These are phyloP conservation scores for Ilex aquifolium DNA, from an alignment of 257 asterid genomes.

Conservation along the genomic window DNA sequence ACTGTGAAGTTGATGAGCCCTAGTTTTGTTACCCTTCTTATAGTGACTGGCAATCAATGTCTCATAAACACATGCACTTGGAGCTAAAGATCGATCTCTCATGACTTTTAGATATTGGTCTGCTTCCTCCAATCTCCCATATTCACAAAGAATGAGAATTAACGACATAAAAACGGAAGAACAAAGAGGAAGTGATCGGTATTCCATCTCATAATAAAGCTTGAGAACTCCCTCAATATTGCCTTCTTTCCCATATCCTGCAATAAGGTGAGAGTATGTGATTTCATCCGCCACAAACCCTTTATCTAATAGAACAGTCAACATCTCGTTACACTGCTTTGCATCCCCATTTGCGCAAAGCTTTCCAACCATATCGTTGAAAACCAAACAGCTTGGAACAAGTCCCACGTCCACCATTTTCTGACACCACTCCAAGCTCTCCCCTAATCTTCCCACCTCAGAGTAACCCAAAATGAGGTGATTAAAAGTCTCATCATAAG, in stretches of 20 bases:
- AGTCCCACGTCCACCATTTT: constrained; percentile 39
- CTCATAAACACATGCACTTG: constrained; percentile 28
- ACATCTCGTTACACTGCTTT: constrained; percentile 47
- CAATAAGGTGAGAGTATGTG: constrained; percentile 46
- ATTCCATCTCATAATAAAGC: constrained; percentile 70
- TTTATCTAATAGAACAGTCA: constrained; percentile 53
- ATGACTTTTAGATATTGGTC: constrained; percentile 31
- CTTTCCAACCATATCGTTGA: constrained; percentile 42
- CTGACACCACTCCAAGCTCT: constrained; percentile 48
- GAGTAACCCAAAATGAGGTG: constrained; percentile 52
- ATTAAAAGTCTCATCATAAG: constrained; percentile 49
- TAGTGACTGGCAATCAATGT: constrained; percentile 27
- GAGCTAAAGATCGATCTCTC: constrained; percentile 32
- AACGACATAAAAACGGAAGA: constrained; percentile 27
- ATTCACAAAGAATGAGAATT: constrained; percentile 36
- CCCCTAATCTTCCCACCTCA: constrained; percentile 39
- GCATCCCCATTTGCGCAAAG: constrained; percentile 48
- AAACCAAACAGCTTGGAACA: constrained; percentile 43
- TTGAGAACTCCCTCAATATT: constrained; percentile 40
- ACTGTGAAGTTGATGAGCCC: constrained; percentile 28
- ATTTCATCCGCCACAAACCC: constrained; percentile 51
- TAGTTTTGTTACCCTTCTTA: constrained; percentile 29
- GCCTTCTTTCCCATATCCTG: constrained; percentile 51
- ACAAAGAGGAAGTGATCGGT: constrained; percentile 41
- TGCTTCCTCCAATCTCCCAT: constrained; percentile 56